A percentile compares a stretch with the other conserved stretches of the same genome.
phyloP scores from a whole-genome alignment of 169 alveolate genomes.

The Cryptosporidium baileyi region DNA sequence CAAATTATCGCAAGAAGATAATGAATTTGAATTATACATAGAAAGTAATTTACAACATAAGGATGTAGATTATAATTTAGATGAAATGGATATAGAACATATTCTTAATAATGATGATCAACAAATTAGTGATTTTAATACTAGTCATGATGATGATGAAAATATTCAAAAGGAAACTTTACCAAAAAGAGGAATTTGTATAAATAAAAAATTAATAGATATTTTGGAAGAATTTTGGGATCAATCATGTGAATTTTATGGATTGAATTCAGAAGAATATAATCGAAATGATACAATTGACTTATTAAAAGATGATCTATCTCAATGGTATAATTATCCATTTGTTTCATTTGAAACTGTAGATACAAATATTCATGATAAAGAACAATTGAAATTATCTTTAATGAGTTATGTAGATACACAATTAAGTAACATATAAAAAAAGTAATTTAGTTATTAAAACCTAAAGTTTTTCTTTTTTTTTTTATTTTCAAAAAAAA shows the following conservation, averaged over 20 bases:
- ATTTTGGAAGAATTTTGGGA: constrained; percentile 27
- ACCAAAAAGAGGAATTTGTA: constrained; percentile 23
- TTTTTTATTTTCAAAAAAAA: too few relatives aligned
- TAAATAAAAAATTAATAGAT: constrained; percentile 6
- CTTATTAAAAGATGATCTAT: constrained; percentile 11
- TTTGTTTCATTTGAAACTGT: constrained; percentile 43
- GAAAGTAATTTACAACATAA: neutral
- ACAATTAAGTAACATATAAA: constrained; percentile 26
- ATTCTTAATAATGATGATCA: neutral
- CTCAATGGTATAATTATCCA: constrained; percentile 67
- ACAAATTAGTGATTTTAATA: neutral
- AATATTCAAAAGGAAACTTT: neutral
- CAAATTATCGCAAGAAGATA: too few relatives aligned
- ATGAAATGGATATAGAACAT: neutral
- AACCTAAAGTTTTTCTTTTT: neutral
- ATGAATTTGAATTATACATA: too few relatives aligned
- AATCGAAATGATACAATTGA: neutral
- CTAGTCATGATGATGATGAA: too few relatives aligned
- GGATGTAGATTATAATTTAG: neutral
- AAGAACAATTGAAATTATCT: constrained; percentile 23
- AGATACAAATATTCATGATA: constrained; percentile 14
- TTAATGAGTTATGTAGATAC: constrained; percentile 56
- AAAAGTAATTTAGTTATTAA: neutral
- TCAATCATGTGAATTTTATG: constrained; percentile 33
- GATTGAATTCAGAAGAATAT: neutral